A percentile compares a stretch with the other conserved stretches of the same genome.
These are phyloP conservation scores for Starmerella sirachaensis DNA, from an alignment of 805 yeast genomes.

Conservation along the genomic window DNA sequence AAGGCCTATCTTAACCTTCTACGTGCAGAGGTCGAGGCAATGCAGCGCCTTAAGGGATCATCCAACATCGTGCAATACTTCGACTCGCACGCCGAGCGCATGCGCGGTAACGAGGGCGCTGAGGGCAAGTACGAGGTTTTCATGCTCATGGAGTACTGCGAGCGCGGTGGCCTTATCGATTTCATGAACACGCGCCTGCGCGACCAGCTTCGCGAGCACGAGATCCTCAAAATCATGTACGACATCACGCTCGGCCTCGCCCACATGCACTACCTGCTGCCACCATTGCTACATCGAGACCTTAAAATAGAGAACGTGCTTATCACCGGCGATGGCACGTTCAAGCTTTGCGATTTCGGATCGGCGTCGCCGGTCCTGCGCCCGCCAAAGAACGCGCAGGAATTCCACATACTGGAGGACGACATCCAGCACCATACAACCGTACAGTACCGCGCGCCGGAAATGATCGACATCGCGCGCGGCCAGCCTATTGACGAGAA, in stretches of 20 bases:
- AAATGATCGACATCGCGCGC: conserved; percentile 81
- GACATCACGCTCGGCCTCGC: conserved; percentile 72
- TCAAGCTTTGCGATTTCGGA: conserved; percentile 89
- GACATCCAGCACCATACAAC: conserved; percentile 87
- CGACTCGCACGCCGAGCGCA: conserved; percentile 86
- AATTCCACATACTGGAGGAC: conserved; percentile 63
- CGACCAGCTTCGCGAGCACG: conserved; percentile 62
- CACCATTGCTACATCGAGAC: conserved; percentile 80
- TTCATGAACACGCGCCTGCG: conserved; percentile 79
- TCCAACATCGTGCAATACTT: conserved; percentile 76
- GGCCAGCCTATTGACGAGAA: conserved; percentile 82
- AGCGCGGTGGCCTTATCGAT: conserved; percentile 70
- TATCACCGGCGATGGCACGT: conserved; percentile 52
- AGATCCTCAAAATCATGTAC: conserved; percentile 70
- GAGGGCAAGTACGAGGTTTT: conserved; percentile 65
- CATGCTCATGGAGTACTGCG: conserved; percentile 85
- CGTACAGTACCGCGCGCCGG: conserved; percentile 91
- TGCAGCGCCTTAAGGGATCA: conserved; percentile 76
- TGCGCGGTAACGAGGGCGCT: conserved; percentile 29
- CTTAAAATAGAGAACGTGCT: conserved; percentile 89
- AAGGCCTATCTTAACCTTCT: conserved; percentile 69
- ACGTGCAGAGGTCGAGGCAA: conserved; percentile 93
- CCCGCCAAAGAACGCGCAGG: conserved; percentile 65
- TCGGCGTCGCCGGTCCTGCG: conserved; percentile 61
- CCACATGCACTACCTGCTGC: conserved; percentile 62